Evolutionary conservation across 106 monocot genomes (phyloP).

Genomic region (Phalaenopsis aphrodite): DNA sequence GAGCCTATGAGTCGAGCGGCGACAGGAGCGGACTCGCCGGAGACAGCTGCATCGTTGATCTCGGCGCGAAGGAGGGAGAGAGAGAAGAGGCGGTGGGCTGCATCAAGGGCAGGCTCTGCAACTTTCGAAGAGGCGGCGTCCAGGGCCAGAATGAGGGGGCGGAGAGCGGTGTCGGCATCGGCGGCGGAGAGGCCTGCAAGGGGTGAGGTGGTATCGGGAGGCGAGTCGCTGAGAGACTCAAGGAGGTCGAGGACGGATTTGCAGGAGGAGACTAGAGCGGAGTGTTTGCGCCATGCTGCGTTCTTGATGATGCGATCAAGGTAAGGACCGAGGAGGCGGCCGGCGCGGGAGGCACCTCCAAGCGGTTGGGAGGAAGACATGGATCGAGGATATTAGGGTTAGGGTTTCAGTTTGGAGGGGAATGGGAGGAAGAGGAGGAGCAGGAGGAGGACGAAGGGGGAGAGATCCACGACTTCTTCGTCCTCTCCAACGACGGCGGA

Average conservation of each 20-base stretch:
- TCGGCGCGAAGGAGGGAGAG: slow-evolving; percentile 32
- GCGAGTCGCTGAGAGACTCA: slow-evolving; percentile 16
- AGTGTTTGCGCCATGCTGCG: slow-evolving; percentile 96
- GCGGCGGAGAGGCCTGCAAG: slow-evolving; percentile 21
- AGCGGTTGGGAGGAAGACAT: slow-evolving; percentile 26
- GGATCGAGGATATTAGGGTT: background rate
- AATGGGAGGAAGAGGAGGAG: background rate
- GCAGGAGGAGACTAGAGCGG: slow-evolving; percentile 71
- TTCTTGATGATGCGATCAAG: slow-evolving; percentile 98
- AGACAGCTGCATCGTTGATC: slow-evolving; percentile 15
- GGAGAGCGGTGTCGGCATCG: slow-evolving; percentile 19
- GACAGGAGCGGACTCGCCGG: slow-evolving; percentile 13
- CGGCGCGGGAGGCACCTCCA: slow-evolving; percentile 58
- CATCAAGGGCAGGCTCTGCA: slow-evolving; percentile 62
- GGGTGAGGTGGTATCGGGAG: slow-evolving; percentile 12
- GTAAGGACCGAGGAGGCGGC: slow-evolving; percentile 71
- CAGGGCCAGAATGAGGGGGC: slow-evolving; percentile 26
- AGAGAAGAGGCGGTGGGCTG: slow-evolving; percentile 37
- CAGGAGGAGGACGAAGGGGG: background rate
- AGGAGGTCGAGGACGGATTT: slow-evolving; percentile 47
- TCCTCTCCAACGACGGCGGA: background rate
- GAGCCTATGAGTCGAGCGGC: slow-evolving; percentile 30
- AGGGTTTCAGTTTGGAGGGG: slow-evolving; percentile 1
- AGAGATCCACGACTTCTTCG: background rate
- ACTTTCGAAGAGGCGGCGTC: slow-evolving; percentile 30